Evolutionary conservation across 2,329 filamentous ascomycete species (phyloP).

Genomic region (Sclerotinia nivalis): DNA sequence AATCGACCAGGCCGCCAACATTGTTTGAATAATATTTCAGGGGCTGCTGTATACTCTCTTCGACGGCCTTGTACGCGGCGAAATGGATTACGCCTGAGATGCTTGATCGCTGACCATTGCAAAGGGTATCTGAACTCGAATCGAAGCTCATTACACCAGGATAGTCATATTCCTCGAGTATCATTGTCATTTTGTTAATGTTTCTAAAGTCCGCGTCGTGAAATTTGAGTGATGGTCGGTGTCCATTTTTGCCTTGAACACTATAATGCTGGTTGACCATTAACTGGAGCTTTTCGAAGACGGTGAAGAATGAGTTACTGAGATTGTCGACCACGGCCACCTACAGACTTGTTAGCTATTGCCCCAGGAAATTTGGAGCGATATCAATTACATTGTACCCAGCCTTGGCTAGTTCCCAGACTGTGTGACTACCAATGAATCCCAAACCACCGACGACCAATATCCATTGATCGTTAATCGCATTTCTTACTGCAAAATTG

Average conservation of each 20-base stretch:
- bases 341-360: slow-evolving; percentile 25
- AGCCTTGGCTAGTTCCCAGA: slow-evolving; percentile 50
- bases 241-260: slow-evolving; percentile 23
- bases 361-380: background rate
- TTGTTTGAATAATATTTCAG: slow-evolving; percentile 69
- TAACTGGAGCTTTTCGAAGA: slow-evolving; percentile 30
- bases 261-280: slow-evolving; percentile 33
- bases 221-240: slow-evolving; percentile 36
- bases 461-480: slow-evolving; percentile 32
- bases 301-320: slow-evolving; percentile 42
- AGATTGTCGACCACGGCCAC: slow-evolving; percentile 45
- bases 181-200: slow-evolving; percentile 30
- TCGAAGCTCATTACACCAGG: slow-evolving; percentile 21
- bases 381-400: slow-evolving; percentile 44
- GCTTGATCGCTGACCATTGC: slow-evolving; percentile 35
- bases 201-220: slow-evolving; percentile 38
- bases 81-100: slow-evolving; percentile 69
- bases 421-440: slow-evolving; percentile 53
- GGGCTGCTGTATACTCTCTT: slow-evolving; percentile 60
- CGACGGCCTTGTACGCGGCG: slow-evolving; percentile 58
- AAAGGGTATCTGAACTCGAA: slow-evolving; percentile 18
- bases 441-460: slow-evolving; percentile 51
- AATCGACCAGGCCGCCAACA: slow-evolving; percentile 61
- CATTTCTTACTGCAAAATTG: slow-evolving; percentile 28
- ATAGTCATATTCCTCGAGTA: slow-evolving; percentile 34